These are phyloP conservation scores for Chamaecrista fasciculata DNA, from an alignment of 306 rosid genomes.

Conservation along the genomic window DNA sequence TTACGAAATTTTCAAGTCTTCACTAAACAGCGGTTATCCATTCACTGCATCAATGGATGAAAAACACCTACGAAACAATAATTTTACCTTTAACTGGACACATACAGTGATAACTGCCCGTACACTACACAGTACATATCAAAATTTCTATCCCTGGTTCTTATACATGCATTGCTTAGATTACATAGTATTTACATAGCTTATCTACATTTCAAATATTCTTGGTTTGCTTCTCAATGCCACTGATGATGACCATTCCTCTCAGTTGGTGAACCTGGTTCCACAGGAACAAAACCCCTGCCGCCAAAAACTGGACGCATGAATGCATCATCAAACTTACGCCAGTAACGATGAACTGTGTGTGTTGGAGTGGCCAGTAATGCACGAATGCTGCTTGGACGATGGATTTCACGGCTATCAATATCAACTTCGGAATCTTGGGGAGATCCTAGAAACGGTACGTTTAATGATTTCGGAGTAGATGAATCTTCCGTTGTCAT, in stretches of 20 bases:
- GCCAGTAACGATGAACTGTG: slow-evolving; percentile 93
- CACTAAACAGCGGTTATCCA: too few relatives aligned
- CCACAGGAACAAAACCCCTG: slow-evolving; percentile 94
- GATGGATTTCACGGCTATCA: slow-evolving; percentile 39
- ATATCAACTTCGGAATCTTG: slow-evolving; percentile 81
- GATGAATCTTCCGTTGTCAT: slow-evolving; percentile 45
- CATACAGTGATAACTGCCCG: background rate
- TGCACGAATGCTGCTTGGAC: slow-evolving; percentile 85
- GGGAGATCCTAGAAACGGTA: slow-evolving; percentile 70
- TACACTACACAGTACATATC: slow-evolving; percentile 29
- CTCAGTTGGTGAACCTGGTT: slow-evolving; percentile 87
- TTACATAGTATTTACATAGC: slow-evolving; percentile 34
- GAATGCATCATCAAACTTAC: slow-evolving; percentile 80
- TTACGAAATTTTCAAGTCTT: too few relatives aligned
- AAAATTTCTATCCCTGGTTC: slow-evolving; percentile 29
- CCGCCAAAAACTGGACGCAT: slow-evolving; percentile 99
- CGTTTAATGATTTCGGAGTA: slow-evolving; percentile 62
- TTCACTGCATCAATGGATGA: too few relatives aligned
- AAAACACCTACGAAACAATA: slow-evolving; percentile 11
- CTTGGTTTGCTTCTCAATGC: slow-evolving; percentile 44
- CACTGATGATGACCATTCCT: slow-evolving; percentile 44
- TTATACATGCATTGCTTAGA: slow-evolving; percentile 22
- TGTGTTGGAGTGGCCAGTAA: slow-evolving; percentile 78
- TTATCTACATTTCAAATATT: slow-evolving; percentile 32
- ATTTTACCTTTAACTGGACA: slow-evolving; percentile 16